Evolutionary conservation across 2,329 filamentous ascomycete genomes (phyloP).

Genomic region (Fusarium siculi): DNA sequence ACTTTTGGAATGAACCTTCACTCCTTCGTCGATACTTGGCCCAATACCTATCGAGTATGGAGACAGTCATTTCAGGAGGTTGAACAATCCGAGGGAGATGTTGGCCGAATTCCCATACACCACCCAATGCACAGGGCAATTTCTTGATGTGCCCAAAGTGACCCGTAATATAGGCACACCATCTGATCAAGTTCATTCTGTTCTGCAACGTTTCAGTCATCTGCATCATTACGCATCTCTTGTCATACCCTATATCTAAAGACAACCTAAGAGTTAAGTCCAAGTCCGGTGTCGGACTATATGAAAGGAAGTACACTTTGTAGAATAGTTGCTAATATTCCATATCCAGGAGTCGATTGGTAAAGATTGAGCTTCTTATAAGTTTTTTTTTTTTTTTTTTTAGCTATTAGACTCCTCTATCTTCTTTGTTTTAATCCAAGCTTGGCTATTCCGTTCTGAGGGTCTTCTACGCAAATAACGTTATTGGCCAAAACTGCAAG

Average conservation of each 20-base stretch:
- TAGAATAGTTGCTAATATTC: background rate
- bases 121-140: background rate
- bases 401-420: background rate
- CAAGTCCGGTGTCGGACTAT: background rate
- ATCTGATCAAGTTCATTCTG: background rate
- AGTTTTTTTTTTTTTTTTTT: background rate
- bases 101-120: background rate
- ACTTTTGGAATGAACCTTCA: background rate
- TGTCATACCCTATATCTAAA: background rate
- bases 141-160: background rate
- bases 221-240: background rate
- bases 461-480: background rate
- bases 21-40: background rate
- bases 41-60: too few relatives aligned
- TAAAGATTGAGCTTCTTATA: background rate
- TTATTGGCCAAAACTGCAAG: background rate
- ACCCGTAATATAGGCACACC: background rate
- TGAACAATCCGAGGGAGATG: background rate
- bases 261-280: background rate
- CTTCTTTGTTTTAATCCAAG: background rate
- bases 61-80: background rate
- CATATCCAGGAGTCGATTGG: background rate
- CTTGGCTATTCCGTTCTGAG: background rate
- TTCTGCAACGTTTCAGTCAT: background rate
- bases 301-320: background rate